These are phyloP conservation scores for Avicennia marina DNA, from an alignment of 257 asterid species.

Conservation along the genomic window DNA sequence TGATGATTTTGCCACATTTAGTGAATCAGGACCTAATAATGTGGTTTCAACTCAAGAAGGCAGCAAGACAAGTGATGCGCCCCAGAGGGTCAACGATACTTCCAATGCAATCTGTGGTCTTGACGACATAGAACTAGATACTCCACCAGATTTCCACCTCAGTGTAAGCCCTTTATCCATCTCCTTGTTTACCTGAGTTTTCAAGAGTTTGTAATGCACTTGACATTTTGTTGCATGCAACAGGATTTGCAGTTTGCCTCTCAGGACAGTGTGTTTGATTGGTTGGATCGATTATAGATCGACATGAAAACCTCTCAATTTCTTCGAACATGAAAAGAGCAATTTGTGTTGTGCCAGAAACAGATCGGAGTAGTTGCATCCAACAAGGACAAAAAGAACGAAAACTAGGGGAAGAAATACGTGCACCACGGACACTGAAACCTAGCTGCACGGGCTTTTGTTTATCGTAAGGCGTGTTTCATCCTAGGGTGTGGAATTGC, in stretches of 20 bases:
- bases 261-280: constrained; percentile 55
- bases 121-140: constrained; percentile 50
- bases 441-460: too few species aligned
- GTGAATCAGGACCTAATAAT: neutral
- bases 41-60: neutral
- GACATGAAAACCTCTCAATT: neutral
- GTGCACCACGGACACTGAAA: too few species aligned
- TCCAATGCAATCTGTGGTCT: constrained; percentile 45
- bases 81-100: constrained; percentile 2
- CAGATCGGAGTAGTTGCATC: too few species aligned
- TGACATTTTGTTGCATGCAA: neutral
- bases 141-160: constrained; percentile 61
- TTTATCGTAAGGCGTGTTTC: too few species aligned
- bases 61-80: neutral
- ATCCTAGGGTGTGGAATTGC: too few species aligned
- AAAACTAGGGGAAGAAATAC: too few species aligned
- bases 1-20: neutral
- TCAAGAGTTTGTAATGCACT: neutral
- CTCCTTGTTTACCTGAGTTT: neutral
- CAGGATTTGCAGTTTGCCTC: constrained; percentile 62
- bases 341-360: too few species aligned
- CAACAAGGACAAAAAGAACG: too few species aligned
- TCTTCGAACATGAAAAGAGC: too few species aligned
- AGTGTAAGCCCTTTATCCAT: constrained; percentile 26
- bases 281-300: constrained; percentile 38